Base-by-base conservation (phyloP, 345 rosid species). In the Pistacia atlantica region DNA sequence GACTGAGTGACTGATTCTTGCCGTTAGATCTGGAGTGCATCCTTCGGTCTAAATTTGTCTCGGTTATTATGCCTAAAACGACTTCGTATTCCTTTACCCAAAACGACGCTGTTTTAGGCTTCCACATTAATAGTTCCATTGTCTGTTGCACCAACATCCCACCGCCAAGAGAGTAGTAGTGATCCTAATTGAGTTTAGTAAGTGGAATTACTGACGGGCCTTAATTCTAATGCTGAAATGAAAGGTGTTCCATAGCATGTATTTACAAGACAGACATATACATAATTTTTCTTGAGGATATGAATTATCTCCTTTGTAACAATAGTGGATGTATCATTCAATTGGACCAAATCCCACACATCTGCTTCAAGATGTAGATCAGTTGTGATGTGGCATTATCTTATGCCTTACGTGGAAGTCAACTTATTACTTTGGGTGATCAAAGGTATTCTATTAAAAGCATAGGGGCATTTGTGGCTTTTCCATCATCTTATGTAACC, bases 201-300 rank as follows among this genome's bases (percentile, higher is more conserved):
- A 54, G 77, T 67, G 1, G 65, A 63, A 22, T 54, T 75, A 11
- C 4, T 56, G 28, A 75, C 14, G 2, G 58, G 75, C 67, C 85
- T 71, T 1, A 75, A n/a, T 16, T 82, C 81, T 11, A 78, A 31
- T 4, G 75, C 60, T 48, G 79, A 74, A 16, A 77, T 20, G 48
- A 64, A 79, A 38, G 81, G 81, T 4, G 77, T 66, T 5, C 79
- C 77, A 12, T 10, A 14, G 0, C 61, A 60, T 4, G 69, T 78
- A 16, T 82, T 78, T 0, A 66, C 2, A 4, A 72, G 75, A n/a
- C 75, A 72, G 1, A 72, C 45, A 48, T 72, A 22, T 8, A 60
- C 11, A 9, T 42, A 45, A 46, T 72, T 45, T 25, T 12, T 42
- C 22, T 8, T 5, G 2, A 66, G 75, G 7, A 46, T 3, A 60